Percentiles rank a stretch among this genome's conserved stretches.
phyloP scores from a whole-genome alignment of 2,329 filamentous ascomycete genomes.

The Sporothrix luriei region DNA sequence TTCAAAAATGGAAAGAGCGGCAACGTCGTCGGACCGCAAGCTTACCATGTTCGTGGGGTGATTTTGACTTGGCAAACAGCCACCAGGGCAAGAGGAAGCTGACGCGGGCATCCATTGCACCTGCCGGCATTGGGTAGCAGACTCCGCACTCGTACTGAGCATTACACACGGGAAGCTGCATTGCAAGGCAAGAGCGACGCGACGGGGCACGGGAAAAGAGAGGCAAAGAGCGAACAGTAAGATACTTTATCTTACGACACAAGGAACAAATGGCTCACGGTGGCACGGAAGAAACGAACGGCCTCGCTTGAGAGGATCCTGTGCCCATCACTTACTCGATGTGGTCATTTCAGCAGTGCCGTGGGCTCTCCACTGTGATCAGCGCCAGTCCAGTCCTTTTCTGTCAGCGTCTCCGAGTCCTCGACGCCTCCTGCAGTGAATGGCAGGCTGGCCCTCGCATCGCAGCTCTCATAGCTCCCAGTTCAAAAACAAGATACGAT shows the following conservation, averaged over 20 bases:
- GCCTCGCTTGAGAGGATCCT: constrained; percentile 22
- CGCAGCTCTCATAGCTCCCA: background rate
- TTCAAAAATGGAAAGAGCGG: background rate
- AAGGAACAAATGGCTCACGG: background rate
- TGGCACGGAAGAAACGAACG: background rate
- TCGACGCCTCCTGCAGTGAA: constrained; percentile 14
- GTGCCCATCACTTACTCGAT: constrained; percentile 23
- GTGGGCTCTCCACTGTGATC: constrained; percentile 25
- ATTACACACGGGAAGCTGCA: constrained; percentile 19
- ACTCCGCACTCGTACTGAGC: constrained; percentile 5
- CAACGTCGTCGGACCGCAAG: constrained; percentile 4
- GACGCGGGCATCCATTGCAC: constrained; percentile 4
- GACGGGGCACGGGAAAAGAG: background rate
- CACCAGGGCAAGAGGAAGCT: constrained; percentile 8
- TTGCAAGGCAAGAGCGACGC: background rate
- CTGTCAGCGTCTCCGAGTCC: constrained; percentile 15
- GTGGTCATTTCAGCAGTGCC: background rate
- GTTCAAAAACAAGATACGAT: too few species aligned
- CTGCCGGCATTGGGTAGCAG: constrained; percentile 7
- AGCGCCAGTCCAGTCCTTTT: constrained; percentile 14
- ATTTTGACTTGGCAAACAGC: background rate
- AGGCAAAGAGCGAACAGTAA: background rate
- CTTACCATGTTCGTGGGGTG: constrained; percentile 22
- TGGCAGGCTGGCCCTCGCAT: background rate
- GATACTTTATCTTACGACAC: too few species aligned